Base-by-base conservation (phyloP, 495 filamentous ascomycete species). In the Penicillium longicatenatum region DNA sequence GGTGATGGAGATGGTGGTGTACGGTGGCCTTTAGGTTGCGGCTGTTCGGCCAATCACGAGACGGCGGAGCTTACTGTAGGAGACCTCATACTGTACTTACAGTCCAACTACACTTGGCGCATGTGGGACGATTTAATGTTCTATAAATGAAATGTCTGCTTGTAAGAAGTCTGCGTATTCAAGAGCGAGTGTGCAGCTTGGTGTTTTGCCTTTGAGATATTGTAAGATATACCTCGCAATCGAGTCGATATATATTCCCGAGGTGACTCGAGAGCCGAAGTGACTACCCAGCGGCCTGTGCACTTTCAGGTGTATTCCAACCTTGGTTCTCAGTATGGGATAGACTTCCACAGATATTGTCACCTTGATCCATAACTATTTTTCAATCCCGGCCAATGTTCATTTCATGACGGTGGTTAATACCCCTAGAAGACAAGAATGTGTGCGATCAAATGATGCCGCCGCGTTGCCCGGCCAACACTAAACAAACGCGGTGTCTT, bases 11-110 rank as follows among this genome's bases (percentile, higher is more conserved):
- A 31, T 69, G 70, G 59, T 65, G 68, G 65, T 67, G 59, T 73
- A 73, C 66, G 70, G 74, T 75, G 72, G 72, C 74, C 74, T 75
- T 74, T 68, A 65, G 62, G 59, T 63, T 71, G 73, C 52, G 67
- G 65, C 58, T 45, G 63, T 22, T 55, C 63, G 64, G 61, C 72
- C 74, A 76, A 76, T 76, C 72, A 76, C 54, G 60, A 58, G 43
- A 49, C 57, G 30, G 48, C 30, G 48, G 53, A 61, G 45, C 45
- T 48, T 48, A 29, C 16, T 17, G 22, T 39, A 39, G 37, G 37
- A 17, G 37, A 39, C 9, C 24, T 26, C 7, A 35, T 35, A 35
- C 31, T 35, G 26, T 26, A 5, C 3, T 6, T 26, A 26, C 26
- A 26, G n/a, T n/a, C n/a, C n/a, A n/a, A n/a, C n/a, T n/a, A n/a